phyloP scores from a whole-genome alignment of 345 rosid genomes.

The Acer yangbiense region DNA sequence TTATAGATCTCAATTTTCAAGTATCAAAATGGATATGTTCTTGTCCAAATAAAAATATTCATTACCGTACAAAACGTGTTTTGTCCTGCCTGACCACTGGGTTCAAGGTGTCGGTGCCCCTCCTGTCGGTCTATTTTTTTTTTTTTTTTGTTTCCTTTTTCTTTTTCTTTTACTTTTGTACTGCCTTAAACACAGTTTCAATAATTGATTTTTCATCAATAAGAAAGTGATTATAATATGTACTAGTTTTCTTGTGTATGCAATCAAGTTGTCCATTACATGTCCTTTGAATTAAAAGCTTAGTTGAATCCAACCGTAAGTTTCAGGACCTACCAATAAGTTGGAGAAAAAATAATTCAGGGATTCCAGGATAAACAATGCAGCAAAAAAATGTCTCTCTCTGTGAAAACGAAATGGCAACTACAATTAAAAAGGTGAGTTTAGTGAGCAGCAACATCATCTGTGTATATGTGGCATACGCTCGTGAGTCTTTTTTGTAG shows the following conservation, averaged over 20 bases:
- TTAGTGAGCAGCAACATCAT: not conserved
- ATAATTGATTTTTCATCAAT: not conserved
- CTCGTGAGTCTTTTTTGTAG: not conserved
- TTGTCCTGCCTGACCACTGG: not conserved
- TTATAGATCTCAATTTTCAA: too few relatives aligned
- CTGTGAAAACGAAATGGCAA: constrained; percentile 9
- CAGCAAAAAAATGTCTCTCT: not conserved
- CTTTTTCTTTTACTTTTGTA: not conserved
- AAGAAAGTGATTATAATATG: not conserved
- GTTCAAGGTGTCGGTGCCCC: not conserved
- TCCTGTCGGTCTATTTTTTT: too few relatives aligned
- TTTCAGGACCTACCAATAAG: too few relatives aligned
- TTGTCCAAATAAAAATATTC: too few relatives aligned
- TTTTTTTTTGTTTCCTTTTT: too few relatives aligned
- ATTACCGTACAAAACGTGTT: not conserved
- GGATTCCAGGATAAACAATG: not conserved
- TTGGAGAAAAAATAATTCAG: not conserved
- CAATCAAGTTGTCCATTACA: not conserved
- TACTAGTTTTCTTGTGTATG: not conserved
- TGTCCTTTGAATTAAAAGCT: not conserved
- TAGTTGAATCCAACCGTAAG: too few relatives aligned
- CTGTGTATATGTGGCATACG: not conserved
- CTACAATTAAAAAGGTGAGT: not conserved
- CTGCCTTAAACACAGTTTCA: not conserved
- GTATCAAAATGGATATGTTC: too few relatives aligned